These are phyloP conservation scores for Colletotrichum liaoningense DNA, from an alignment of 2,329 filamentous ascomycete species.

Conservation along the genomic window DNA sequence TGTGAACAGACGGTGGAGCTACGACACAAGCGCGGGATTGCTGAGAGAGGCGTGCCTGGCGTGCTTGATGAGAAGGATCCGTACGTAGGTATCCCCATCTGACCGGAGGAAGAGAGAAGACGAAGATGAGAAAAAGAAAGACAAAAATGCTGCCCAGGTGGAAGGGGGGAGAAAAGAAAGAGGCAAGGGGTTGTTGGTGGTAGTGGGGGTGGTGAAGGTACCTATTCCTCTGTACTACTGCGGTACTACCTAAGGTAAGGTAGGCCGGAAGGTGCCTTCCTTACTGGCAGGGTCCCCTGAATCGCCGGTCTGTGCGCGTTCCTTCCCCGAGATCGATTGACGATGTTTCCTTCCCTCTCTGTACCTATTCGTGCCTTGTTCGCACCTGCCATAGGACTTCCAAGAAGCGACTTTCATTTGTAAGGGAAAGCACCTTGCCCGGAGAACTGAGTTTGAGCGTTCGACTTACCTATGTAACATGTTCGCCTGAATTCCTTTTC, in stretches of 20 bases:
- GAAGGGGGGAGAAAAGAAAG: neutral
- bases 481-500: neutral
- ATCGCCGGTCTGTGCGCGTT: neutral
- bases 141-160: neutral
- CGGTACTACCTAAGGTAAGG: neutral
- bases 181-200: neutral
- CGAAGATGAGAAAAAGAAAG: neutral
- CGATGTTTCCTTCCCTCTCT: neutral
- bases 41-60: neutral
- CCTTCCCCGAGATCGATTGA: neutral
- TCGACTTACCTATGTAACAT: too few species aligned
- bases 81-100: neutral
- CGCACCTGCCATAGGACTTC: neutral
- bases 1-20: constrained; percentile 9
- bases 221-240: too few species aligned
- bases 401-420: too few species aligned
- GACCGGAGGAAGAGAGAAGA: neutral
- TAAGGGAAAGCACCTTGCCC: too few species aligned
- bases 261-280: too few species aligned
- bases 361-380: neutral
- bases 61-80: neutral
- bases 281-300: neutral
- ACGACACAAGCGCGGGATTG: neutral
- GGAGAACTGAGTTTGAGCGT: too few species aligned
- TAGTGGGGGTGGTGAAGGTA: too few species aligned